Base-by-base conservation (phyloP, 257 asterid genomes). In the Eucommia ulmoides region DNA sequence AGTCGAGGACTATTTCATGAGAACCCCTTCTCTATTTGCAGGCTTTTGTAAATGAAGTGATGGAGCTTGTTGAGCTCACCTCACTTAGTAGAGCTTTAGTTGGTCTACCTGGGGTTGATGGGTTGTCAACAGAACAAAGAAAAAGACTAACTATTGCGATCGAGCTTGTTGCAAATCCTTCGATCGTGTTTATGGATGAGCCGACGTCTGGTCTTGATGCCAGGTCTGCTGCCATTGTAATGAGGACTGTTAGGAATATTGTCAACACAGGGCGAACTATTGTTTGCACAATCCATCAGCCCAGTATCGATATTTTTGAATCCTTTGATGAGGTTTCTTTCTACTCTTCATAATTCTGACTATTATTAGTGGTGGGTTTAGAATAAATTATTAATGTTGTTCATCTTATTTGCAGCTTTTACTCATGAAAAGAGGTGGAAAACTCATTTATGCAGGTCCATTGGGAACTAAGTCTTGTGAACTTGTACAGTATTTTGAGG, bases 161-260 rank as follows among this genome's bases (percentile, higher is more conserved):
- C 35, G 96, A 85, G 63, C 92, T 85, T 51, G 96, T 85, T 41
- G 92, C 92, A 17, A 85, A 85, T 65, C 96, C 96, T 55, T 85
- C 96, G 3, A 82, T 85, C 20, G 88, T 85, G 17, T 85, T 85
- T 73, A 82, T 82, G 96, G 96, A 85, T 46, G 96, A 85, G 50
- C 96, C 96, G 1, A 85, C 96, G 22, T 85, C 94, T 24, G 96
- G 96, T 14, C 85, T 85, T 2, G 96, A 85, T 61, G 96, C 96
- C 45, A 72, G 96, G 63, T 70, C 96, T 22, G 96, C 96, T 38
- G 94, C 96, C 54, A 82, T 85, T 45, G 96, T 85, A 62, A 85
- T 85, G 94, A 75, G 96, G 58, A 83, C 96, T 23, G 92, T 85
- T 54, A 85, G 96, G 75, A 85, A 82, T 76, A 85, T 81, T 19